Evolutionary conservation across 2,329 filamentous ascomycete species (phyloP).

Genomic region (Plectosphaerella sp.): DNA sequence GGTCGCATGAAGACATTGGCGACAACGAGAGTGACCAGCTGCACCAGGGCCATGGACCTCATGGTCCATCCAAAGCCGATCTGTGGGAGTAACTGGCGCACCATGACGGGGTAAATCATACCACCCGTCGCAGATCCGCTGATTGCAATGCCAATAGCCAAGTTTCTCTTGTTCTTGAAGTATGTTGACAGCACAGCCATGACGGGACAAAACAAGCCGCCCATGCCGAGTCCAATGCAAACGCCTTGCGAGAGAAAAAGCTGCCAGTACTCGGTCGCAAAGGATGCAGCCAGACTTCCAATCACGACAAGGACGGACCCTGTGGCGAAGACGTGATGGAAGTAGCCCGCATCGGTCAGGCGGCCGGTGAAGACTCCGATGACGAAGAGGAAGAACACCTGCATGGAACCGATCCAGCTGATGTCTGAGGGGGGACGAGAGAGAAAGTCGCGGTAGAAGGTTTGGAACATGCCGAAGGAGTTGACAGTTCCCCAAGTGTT

Average conservation of each 20-base stretch:
- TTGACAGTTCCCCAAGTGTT: slow-evolving; percentile 36
- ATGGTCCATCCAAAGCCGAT: slow-evolving; percentile 54
- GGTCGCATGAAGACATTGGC: slow-evolving; percentile 33
- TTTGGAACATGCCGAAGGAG: slow-evolving; percentile 39
- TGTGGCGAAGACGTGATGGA: slow-evolving; percentile 28
- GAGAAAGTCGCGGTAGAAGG: slow-evolving; percentile 34
- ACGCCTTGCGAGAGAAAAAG: slow-evolving; percentile 44
- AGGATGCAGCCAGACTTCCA: slow-evolving; percentile 39
- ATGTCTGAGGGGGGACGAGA: slow-evolving; percentile 28
- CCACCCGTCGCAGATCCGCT: slow-evolving; percentile 53
- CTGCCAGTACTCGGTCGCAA: slow-evolving; percentile 41
- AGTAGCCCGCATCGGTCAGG: slow-evolving; percentile 38
- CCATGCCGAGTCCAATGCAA: slow-evolving; percentile 45
- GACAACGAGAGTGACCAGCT: slow-evolving; percentile 32
- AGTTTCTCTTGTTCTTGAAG: slow-evolving; percentile 47
- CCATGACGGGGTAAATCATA: slow-evolving; percentile 40
- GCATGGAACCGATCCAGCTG: slow-evolving; percentile 40
- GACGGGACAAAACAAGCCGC: slow-evolving; percentile 52
- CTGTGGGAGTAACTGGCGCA: slow-evolving; percentile 30
- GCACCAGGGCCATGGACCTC: slow-evolving; percentile 41
- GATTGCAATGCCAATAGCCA: slow-evolving; percentile 56
- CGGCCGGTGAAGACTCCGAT: slow-evolving; percentile 36
- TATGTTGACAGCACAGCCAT: slow-evolving; percentile 60
- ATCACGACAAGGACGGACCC: slow-evolving; percentile 33
- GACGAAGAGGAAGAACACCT: slow-evolving; percentile 36